Base-by-base conservation (phyloP, 345 rosid genomes). In the Streptanthus diversifolius region DNA sequence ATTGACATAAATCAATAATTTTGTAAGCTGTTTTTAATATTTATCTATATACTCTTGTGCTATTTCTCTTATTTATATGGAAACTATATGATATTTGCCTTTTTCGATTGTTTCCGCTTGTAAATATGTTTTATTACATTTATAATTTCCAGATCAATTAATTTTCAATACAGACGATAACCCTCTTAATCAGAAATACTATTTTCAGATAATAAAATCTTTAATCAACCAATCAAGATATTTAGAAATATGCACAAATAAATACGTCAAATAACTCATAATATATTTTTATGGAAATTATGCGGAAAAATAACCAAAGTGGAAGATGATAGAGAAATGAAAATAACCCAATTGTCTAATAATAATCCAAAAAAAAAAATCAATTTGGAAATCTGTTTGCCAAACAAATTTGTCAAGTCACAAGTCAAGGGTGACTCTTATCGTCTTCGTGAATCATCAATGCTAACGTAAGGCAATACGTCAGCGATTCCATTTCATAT, bases 361-460 rank as follows among this genome's bases (percentile, higher is more conserved):
- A 29, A 30, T 9, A 14, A 43, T n/a, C 25, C 17, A 25, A 53
- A 30, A 59, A 27, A 33, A 30, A 30, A 3, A n/a, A n/a, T n/a
- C 5, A 0, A 54, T 5, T 2, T 57, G 8, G 35, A 11, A 33
- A 33, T 11, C 15, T 13, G 1, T 27, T 51, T 17, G 30, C 17
- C 24, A 37, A 52, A 35, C 27, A 66, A 8, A 37, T 33, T 29
- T 32, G 36, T 32, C 36, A 33, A 33, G 36, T 53, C 52, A 67
- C 75, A 62, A 17, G 48, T 49, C 44, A 30, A 52, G 54, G 21
- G 24, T 39, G 58, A 15, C 57, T 32, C 37, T 37, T 21, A 3
- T 45, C 12, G 27, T 60, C 30, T 39, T 39, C 5, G 21, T 64
- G 71, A 73, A 10, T 73, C 77, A 64, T 36, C 71, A 55, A 22